phyloP scores from a whole-genome alignment of 768 basidiomycete species.

The Phaffia tasmanica region DNA sequence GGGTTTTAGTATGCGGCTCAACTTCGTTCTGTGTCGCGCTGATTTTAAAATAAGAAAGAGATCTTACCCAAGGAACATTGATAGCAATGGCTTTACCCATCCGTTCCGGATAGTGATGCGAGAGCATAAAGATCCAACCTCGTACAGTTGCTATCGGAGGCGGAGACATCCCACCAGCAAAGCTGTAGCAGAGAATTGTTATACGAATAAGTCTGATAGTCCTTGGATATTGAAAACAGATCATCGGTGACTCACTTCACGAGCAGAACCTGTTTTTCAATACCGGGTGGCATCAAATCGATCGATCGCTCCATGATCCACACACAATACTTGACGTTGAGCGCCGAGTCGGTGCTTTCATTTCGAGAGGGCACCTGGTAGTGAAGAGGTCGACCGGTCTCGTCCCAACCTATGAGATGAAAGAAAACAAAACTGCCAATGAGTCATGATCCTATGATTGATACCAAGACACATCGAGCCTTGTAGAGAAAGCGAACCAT shows the following conservation, averaged over 20 bases:
- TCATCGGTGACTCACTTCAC: conserved; percentile 11
- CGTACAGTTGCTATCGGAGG: conserved; percentile 17
- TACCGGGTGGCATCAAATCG: conserved; percentile 20
- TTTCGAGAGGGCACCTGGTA: conserved; percentile 24
- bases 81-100: conserved; percentile 25
- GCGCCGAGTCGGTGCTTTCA: conserved; percentile 11
- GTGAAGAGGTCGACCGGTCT: conserved; percentile 21
- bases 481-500: conserved; percentile 6
- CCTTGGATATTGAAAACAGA: neutral
- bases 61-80: conserved; percentile 21
- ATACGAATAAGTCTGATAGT: neutral
- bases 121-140: conserved; percentile 22
- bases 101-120: conserved; percentile 24
- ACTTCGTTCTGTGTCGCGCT: too few species aligned
- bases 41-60: too few species aligned
- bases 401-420: conserved; percentile 19
- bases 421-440: neutral
- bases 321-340: conserved; percentile 20
- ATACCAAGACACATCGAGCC: neutral
- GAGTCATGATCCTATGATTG: neutral
- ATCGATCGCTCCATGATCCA: conserved; percentile 22
- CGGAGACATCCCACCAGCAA: conserved; percentile 20
- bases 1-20: too few species aligned
- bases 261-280: conserved; percentile 26
- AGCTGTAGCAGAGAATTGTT: conserved; percentile 8